Evolutionary conservation across 192 early-diverging fungal species (phyloP), one percentile per base, ranked within the genome.

Genomic region (Chytriomyces sp.): DNA sequence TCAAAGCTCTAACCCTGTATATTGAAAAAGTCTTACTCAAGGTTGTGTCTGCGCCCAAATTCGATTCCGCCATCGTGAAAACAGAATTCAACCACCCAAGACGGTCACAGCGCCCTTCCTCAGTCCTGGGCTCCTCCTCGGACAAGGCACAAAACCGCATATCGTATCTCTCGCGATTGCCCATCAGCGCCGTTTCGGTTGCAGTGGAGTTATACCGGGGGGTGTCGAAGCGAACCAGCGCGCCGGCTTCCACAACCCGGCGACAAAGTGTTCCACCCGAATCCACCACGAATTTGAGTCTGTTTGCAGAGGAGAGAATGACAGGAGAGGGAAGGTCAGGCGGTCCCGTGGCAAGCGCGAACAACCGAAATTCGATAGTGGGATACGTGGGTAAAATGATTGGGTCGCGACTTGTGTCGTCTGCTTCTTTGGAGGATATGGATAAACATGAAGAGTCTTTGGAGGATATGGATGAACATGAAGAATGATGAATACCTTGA

Each of bases 1-100:
- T 79, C 39, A 80, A 78, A 19, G 79, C 78, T 5, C 75, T 75
- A 58, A 80, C 53, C 34, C 63, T 40, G 33, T 57, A 67, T 14
- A 58, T 64, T 3, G 62, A 38, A 64, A 49, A 54, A 37, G 62
- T 53, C 7, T 41, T 64, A 25, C 31, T 34, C 8, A 64, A 64
- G 49, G 63, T 49, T 14, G 49, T 49, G n/a, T 26, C 6, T 25
- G 31, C 31, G 3, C 63, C 39, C 5, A 14, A 22, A 4, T 32
- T 64, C 5, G 39, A 64, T 22, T 38, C 14, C 6, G 63, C 40
- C 4, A 7, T 64, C 6, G 37, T 64, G 19, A 49, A 49, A 49
- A 49, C 14, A 14, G 44, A 49, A 49, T n/a, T n/a, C n/a, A 22
- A 49, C 22, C 17, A 49, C 14, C 44, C 44, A 22, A 22, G 22